Evolutionary conservation across 2,329 filamentous ascomycete genomes (phyloP), one percentile per base, ranked within the genome.

Genomic region (Elsinoe fawcettii): DNA sequence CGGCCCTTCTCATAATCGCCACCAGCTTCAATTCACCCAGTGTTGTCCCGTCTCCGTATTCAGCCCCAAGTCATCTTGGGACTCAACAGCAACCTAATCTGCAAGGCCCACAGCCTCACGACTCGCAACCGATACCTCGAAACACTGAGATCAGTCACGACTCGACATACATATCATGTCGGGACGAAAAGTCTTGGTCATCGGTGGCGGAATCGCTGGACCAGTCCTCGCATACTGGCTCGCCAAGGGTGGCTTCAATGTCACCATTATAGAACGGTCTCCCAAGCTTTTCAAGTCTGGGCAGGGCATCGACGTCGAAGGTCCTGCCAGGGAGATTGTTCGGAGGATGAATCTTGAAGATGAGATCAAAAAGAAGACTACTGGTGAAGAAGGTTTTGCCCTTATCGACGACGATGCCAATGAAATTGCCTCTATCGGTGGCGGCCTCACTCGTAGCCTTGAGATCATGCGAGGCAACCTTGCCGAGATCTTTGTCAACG

Each of bases 391-490:
- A 32, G 66, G 66, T 16, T 63, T 67, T 25, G 56, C 60, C 4
- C 57, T 68, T n/a, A 30, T 66, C 14, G 62, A 67, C 56, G 63
- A 66, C 51, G 22, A 61, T 4, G 61, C 60, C n/a, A 55, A 61
- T 27, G 49, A 53, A 18, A 53, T 53, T 16, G n/a, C 51, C 46
- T 27, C 44, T 12, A 57, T 58, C 14, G 34, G 46, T 9, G 41
- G 53, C 5, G 55, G 57, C 12, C 41, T 64, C 12, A 66, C 64
- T 8, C 59, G 62, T 16, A 64, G 64, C 22, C 61, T 66, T 18
- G 65, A 68, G 58, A 81, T 83, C 49, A 75, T 82, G 72, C 69
- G 80, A 7, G 79, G 77, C 0, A 77, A 81, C 55, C 60, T 83
- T 27, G 75, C 73, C 11, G 64, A 62, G 1, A 62, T 82, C 1